phyloP scores from a whole-genome alignment of 805 yeast species.

The Candida sithepensis region DNA sequence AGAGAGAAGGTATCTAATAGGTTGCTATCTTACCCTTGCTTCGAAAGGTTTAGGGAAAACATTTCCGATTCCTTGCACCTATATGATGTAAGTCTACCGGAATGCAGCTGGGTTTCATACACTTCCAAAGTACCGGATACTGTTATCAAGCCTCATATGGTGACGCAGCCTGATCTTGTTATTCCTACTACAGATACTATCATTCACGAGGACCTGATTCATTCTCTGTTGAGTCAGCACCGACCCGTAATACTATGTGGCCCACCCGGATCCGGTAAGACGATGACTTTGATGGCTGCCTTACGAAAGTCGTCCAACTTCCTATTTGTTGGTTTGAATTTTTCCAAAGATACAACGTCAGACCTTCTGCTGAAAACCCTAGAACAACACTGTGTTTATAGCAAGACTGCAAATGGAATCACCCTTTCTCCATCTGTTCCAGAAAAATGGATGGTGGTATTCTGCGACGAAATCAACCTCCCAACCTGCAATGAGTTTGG shows the following conservation, averaged over 20 bases:
- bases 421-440: constrained; percentile 53
- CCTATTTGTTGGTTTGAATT: constrained; percentile 67
- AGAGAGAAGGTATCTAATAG: constrained; percentile 36
- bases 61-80: constrained; percentile 32
- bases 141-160: constrained; percentile 55
- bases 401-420: constrained; percentile 46
- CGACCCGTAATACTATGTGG: constrained; percentile 77
- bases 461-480: constrained; percentile 88
- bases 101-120: constrained; percentile 46
- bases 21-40: constrained; percentile 23
- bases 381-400: constrained; percentile 69
- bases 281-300: constrained; percentile 80
- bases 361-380: constrained; percentile 55
- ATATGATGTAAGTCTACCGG: constrained; percentile 41
- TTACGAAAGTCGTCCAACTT: constrained; percentile 53
- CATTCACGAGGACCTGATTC: constrained; percentile 60
- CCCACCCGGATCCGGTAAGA: constrained; percentile 97
- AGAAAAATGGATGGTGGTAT: constrained; percentile 73
- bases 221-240: constrained; percentile 51
- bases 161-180: constrained; percentile 58
- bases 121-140: constrained; percentile 34
- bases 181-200: constrained; percentile 79
- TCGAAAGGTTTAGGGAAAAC: constrained; percentile 7
- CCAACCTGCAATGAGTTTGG: constrained; percentile 72
- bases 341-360: constrained; percentile 77